Conservation (phyloP, 495 filamentous ascomycete species). For the Geopyxis carbonaria region DNA sequence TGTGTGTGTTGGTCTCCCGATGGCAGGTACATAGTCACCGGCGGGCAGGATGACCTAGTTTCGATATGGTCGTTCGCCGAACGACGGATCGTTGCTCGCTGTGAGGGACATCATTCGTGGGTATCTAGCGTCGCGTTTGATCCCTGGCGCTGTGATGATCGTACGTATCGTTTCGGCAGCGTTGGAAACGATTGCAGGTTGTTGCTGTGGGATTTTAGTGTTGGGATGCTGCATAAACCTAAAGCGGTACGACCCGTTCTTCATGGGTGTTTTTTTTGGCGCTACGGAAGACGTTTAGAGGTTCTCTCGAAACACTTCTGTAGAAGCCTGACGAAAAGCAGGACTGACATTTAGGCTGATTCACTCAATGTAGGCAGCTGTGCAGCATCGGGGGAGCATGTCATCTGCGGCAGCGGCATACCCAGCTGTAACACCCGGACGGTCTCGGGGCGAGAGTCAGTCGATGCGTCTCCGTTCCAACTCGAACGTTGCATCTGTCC, state of each 20-base stretch:
- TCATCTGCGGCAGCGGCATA: constrained; percentile 31
- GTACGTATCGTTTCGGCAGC: constrained; percentile 85
- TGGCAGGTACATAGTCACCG: constrained; percentile 86
- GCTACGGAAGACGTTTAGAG: not conserved
- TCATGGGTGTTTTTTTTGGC: not conserved
- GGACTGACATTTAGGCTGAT: not conserved
- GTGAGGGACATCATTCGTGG: constrained; percentile 90
- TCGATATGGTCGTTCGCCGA: constrained; percentile 86
- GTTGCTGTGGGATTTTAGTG: constrained; percentile 91
- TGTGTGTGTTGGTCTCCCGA: constrained; percentile 97
- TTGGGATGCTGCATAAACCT: constrained; percentile 85
- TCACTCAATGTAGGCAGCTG: constrained; percentile 26
- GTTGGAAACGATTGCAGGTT: constrained; percentile 86
- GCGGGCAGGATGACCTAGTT: constrained; percentile 87
- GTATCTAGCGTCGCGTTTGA: constrained; percentile 87
- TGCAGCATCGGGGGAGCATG: constrained; percentile 42
- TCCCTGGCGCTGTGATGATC: constrained; percentile 86
- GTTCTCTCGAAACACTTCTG: too few species aligned
- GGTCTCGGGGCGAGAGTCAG: constrained; percentile 17
- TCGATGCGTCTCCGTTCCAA: constrained; percentile 46
- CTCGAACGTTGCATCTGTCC: constrained; percentile 39
- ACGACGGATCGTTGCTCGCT: constrained; percentile 68
- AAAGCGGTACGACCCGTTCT: constrained; percentile 43
- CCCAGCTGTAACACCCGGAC: constrained; percentile 30
- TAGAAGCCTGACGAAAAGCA: too few species aligned